Percentiles rank a stretch among this genome's conserved stretches.
Evolutionary conservation across 768 basidiomycete genomes (phyloP).

Genomic region (Tubosaeta sp.): DNA sequence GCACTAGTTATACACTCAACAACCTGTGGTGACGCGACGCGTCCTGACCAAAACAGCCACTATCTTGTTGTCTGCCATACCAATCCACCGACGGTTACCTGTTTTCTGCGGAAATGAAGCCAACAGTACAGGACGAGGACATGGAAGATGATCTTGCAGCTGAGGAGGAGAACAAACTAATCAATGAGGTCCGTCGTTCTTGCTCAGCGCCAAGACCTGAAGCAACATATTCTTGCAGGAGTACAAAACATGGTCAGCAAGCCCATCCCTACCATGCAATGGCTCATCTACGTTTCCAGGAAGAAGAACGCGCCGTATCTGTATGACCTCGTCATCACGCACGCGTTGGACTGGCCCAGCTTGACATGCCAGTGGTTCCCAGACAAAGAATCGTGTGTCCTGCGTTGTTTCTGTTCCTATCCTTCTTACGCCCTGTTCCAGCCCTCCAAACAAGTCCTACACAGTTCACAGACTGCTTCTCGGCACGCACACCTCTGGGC

Average conservation of each 20-base stretch:
- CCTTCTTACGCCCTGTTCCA: slow-evolving; percentile 28
- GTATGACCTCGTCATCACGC: slow-evolving; percentile 96
- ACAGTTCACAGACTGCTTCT: slow-evolving; percentile 91
- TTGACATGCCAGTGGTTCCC: slow-evolving; percentile 99
- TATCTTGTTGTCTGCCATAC: neutral
- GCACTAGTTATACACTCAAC: slow-evolving; percentile 6
- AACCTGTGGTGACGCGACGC: slow-evolving; percentile 31
- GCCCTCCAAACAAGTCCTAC: slow-evolving; percentile 89
- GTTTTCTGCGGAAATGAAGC: slow-evolving; percentile 38
- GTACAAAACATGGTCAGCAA: slow-evolving; percentile 76
- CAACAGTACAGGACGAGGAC: slow-evolving; percentile 50
- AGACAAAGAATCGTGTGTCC: slow-evolving; percentile 86
- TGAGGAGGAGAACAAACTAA: slow-evolving; percentile 84
- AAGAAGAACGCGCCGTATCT: slow-evolving; percentile 98
- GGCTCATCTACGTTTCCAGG: slow-evolving; percentile 40
- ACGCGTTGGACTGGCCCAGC: slow-evolving; percentile 97
- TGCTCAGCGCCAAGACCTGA: slow-evolving; percentile 7
- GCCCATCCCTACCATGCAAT: slow-evolving; percentile 2
- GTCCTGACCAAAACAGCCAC: slow-evolving; percentile 13
- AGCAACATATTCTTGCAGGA: slow-evolving; percentile 43
- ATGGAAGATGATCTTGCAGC: slow-evolving; percentile 77
- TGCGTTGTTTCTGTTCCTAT: neutral
- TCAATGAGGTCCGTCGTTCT: slow-evolving; percentile 64
- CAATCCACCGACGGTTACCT: neutral
- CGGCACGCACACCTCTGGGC: slow-evolving; percentile 95